These are phyloP conservation scores for Scedosporium aurantiacum DNA, from an alignment of 2,329 filamentous ascomycete genomes.

Conservation along the genomic window DNA sequence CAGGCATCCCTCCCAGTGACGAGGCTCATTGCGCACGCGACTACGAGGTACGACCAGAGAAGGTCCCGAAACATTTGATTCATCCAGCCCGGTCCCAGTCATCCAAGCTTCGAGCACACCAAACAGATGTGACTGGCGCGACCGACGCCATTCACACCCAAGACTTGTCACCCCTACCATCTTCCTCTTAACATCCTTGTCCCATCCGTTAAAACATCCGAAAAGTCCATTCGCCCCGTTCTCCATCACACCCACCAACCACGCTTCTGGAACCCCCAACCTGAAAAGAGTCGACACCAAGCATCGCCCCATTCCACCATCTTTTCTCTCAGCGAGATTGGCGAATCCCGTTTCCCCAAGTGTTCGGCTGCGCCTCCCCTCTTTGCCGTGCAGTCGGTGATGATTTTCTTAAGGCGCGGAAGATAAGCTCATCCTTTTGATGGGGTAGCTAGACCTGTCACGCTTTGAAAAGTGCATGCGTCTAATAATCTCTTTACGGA, in stretches of 20 bases:
- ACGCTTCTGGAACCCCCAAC: not conserved
- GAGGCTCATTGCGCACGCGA: not conserved
- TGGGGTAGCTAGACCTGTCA: no score
- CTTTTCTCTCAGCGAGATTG: not conserved
- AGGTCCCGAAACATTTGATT: no score
- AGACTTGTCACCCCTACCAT: not conserved
- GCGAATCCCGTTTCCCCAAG: not conserved
- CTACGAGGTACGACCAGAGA: not conserved
- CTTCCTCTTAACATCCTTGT: not conserved
- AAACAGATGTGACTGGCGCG: not conserved
- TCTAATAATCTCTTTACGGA: no score
- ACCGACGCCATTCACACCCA: not conserved
- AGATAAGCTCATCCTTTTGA: no score
- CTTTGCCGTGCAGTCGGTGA: not conserved
- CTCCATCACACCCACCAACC: not conserved
- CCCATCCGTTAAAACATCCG: not conserved
- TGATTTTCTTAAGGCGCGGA: not conserved
- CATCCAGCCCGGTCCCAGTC: no score
- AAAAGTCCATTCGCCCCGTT: not conserved
- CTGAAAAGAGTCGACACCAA: not conserved
- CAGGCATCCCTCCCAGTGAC: not conserved
- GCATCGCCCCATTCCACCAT: not conserved
- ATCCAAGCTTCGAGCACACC: no score
- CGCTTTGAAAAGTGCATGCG: no score
- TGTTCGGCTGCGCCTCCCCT: not conserved